These are phyloP conservation scores for Trichophyton schoenleinii DNA, from an alignment of 2,329 filamentous ascomycete genomes.

Conservation along the genomic window DNA sequence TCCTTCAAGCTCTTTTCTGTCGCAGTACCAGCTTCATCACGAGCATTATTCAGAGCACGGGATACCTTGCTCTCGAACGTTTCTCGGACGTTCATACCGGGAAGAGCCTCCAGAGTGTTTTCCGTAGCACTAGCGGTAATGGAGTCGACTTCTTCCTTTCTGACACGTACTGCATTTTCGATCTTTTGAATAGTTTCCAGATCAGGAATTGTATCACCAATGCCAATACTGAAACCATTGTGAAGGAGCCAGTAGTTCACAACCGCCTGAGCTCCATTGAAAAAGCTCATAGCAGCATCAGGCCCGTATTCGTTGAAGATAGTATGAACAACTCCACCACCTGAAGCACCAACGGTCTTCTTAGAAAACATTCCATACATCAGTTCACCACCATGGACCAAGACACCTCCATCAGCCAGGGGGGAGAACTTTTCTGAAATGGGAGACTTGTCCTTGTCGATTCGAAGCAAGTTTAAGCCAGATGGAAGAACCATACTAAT, in stretches of 20 bases:
- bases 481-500: slow-evolving; percentile 83
- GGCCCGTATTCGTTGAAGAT: slow-evolving; percentile 91
- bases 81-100: slow-evolving; percentile 96
- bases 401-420: slow-evolving; percentile 60
- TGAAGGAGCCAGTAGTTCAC: slow-evolving; percentile 97
- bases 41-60: slow-evolving; percentile 82
- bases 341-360: slow-evolving; percentile 82
- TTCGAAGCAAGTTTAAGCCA: slow-evolving; percentile 65
- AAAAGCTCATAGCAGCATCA: slow-evolving; percentile 78
- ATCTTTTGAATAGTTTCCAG: slow-evolving; percentile 71
- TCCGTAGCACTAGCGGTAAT: slow-evolving; percentile 68
- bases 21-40: slow-evolving; percentile 88
- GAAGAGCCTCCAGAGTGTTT: slow-evolving; percentile 79
- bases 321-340: slow-evolving; percentile 85
- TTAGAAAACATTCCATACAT: slow-evolving; percentile 86
- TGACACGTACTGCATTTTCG: slow-evolving; percentile 62
- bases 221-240: slow-evolving; percentile 93
- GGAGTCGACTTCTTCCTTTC: slow-evolving; percentile 67
- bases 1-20: slow-evolving; percentile 90
- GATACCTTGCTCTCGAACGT: slow-evolving; percentile 98
- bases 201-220: slow-evolving; percentile 95
- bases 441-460: slow-evolving; percentile 47
- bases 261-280: slow-evolving; percentile 88
- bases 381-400: slow-evolving; percentile 77
- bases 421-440: slow-evolving; percentile 46